Percentiles rank a stretch among this genome's conserved stretches.
Evolutionary conservation across 805 yeast genomes (phyloP).

Genomic region (Hanseniaspora nectarophila): DNA sequence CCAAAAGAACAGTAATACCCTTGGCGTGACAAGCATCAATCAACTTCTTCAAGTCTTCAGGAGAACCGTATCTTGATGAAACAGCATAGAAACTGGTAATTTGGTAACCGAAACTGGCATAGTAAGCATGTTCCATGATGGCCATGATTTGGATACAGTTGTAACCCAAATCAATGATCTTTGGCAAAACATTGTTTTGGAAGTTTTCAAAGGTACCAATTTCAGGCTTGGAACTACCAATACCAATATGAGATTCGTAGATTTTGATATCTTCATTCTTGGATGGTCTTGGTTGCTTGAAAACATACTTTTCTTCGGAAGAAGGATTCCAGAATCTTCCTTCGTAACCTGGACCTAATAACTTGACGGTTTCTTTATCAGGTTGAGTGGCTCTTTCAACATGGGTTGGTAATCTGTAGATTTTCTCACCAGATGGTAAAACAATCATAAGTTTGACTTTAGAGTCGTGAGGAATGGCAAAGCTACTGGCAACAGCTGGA

Average conservation of each 20-base stretch:
- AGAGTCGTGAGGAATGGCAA: slow-evolving; percentile 71
- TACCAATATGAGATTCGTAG: slow-evolving; percentile 93
- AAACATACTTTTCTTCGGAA: slow-evolving; percentile 27
- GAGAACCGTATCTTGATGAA: slow-evolving; percentile 85
- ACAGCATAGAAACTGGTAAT: slow-evolving; percentile 84
- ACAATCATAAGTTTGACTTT: slow-evolving; percentile 59
- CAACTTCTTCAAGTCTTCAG: slow-evolving; percentile 84
- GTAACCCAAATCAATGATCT: slow-evolving; percentile 73
- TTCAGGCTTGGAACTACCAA: slow-evolving; percentile 79
- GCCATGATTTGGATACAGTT: slow-evolving; percentile 95
- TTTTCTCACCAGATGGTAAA: slow-evolving; percentile 51
- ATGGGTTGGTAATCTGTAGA: slow-evolving; percentile 87
- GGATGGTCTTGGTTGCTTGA: slow-evolving; percentile 54
- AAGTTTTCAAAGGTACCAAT: slow-evolving; percentile 80
- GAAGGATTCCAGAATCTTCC: slow-evolving; percentile 90
- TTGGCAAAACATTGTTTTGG: slow-evolving; percentile 68
- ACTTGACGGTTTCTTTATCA: slow-evolving; percentile 37
- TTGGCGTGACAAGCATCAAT: slow-evolving; percentile 83
- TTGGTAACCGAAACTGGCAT: slow-evolving; percentile 97
- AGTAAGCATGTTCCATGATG: slow-evolving; percentile 95
- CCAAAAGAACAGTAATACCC: slow-evolving; percentile 77
- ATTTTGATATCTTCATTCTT: slow-evolving; percentile 48
- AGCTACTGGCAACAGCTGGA: slow-evolving; percentile 35
- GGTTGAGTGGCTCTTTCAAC: slow-evolving; percentile 70
- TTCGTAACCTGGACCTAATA: slow-evolving; percentile 46